Evolutionary conservation across 139 green algal species (phyloP).

Genomic region (Closterium sp.): DNA sequence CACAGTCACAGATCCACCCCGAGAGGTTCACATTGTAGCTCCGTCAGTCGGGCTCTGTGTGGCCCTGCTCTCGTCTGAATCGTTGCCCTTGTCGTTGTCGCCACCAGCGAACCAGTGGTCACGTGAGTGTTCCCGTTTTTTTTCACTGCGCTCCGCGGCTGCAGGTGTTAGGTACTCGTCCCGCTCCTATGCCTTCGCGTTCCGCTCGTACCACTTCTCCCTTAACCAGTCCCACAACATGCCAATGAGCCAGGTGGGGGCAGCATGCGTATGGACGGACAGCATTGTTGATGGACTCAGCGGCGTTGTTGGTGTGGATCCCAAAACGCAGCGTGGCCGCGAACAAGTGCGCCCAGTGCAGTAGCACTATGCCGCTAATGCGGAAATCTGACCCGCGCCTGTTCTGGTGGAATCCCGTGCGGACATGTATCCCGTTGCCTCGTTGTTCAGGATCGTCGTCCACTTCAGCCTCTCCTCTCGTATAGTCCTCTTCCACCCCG

Average conservation of each 20-base stretch:
- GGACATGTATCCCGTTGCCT: neutral
- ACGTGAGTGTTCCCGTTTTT: neutral
- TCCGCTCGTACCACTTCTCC: neutral
- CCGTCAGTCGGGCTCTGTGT: neutral
- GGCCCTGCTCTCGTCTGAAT: neutral
- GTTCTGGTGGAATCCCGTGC: neutral
- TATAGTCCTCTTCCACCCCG: neutral
- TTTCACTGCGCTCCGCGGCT: neutral
- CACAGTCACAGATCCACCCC: no score
- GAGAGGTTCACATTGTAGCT: neutral
- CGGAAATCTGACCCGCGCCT: neutral
- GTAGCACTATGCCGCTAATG: neutral
- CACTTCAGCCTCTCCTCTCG: neutral
- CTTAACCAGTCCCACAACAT: neutral
- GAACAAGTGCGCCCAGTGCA: neutral
- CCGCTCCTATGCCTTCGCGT: neutral
- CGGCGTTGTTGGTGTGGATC: neutral
- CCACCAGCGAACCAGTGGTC: neutral
- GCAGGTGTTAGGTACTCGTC: neutral
- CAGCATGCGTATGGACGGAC: neutral
- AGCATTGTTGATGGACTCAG: neutral
- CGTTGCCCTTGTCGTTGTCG: neutral
- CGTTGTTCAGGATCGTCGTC: neutral
- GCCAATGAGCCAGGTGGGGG: neutral
- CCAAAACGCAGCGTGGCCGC: neutral